Evolutionary conservation across 2,329 filamentous ascomycete species (phyloP), one percentile per base, ranked within the genome.

Genomic region (Taxawa tesnikishii): DNA sequence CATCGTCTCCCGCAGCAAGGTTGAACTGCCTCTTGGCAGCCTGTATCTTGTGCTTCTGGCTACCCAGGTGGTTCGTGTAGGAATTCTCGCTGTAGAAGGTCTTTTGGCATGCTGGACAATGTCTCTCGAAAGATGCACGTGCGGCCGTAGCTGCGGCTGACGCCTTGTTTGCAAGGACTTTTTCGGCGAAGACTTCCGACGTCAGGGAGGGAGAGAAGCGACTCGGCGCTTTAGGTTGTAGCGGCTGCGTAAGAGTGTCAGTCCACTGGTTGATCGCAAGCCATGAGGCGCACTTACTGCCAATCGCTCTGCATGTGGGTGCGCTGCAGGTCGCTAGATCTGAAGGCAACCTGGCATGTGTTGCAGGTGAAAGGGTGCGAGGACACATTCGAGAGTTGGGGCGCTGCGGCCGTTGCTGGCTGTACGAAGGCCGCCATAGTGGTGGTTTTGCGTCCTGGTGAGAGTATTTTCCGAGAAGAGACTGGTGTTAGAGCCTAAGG

Each of bases 281-380:
- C 17, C 18, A 11, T 16, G n/a, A n/a, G n/a, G n/a, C 19, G 8
- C 4, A 77, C 83, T 63, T 70, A 90, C 81, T 98, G 88, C 90
- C 90, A 98, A 63, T 98, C 90, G 47, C 80, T 90, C 58, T 90
- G 85, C 90, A 98, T 98, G 55, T 98, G 90, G 23, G 75, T 78
- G 55, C 90, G 79, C 62, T 98, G 90, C 35, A 92, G 70, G 53
- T 96, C 88, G 55, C 83, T 85, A 53, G 83, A 85, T 44, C 88
- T 79, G 62, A 96, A 98, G 32, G 88, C 90, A 46, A 98, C 87
- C 56, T 94, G 84, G 54, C 90, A 98, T 37, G 87, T 90, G 60
- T 96, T 98, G 75, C 90, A 98, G 34, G 88, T 96, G 62, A 88
- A 98, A 2, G 90, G 88, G 54, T 94, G 84, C n/a, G n/a, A n/a